Evolutionary conservation across 148 eudicot genomes (phyloP).

Genomic region (Gaultheria prostrata): DNA sequence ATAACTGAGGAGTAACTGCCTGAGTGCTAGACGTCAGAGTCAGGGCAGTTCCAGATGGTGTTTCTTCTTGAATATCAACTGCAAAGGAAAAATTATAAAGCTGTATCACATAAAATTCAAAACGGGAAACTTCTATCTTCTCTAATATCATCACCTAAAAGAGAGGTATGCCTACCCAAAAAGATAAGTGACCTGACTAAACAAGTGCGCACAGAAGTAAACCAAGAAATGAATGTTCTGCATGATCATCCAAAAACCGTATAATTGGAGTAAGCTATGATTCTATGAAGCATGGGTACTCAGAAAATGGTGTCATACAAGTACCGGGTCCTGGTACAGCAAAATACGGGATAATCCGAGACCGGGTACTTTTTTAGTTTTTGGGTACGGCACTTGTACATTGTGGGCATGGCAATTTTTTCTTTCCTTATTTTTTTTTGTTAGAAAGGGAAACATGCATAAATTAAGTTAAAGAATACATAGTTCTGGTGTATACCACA

Average conservation of each 20-base stretch:
- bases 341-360: no score
- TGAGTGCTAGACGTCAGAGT: slow-evolving; percentile 22
- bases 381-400: no score
- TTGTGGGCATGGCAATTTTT: no score
- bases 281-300: no score
- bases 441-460: no score
- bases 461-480: no score
- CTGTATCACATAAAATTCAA: background rate
- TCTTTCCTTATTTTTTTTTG: no score
- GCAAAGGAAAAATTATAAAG: background rate
- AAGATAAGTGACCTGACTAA: background rate
- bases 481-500: no score
- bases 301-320: no score
- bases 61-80: slow-evolving; percentile 11
- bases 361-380: no score
- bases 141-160: background rate
- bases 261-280: no score
- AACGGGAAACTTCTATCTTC: background rate
- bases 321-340: no score
- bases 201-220: background rate
- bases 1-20: slow-evolving; percentile 38
- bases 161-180: background rate
- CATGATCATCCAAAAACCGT: background rate
- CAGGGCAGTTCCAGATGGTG: slow-evolving; percentile 9
- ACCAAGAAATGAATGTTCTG: background rate